Base-by-base conservation (phyloP, 495 filamentous ascomycete species). In the Penicillium robsamsonii region DNA sequence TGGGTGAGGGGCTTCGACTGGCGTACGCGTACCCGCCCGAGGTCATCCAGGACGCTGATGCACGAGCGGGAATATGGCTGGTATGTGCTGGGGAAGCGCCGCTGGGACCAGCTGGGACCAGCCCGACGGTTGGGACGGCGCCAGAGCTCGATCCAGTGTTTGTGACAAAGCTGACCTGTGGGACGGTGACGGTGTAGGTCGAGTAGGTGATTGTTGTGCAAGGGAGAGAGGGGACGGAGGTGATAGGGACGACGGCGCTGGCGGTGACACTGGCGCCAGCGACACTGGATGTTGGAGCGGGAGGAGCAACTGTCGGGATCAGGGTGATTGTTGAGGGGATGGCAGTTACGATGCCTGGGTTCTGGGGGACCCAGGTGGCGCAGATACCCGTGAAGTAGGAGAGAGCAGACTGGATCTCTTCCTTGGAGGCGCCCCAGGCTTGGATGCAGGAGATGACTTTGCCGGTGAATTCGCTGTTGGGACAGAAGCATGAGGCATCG, bases 341-440 rank as follows among this genome's bases (percentile, higher is more conserved):
- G 40, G 75, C 84, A 55, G 90, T 94, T 65, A 90, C 81, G 66
- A 97, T 89, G 50, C 81, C 92, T 3, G 94, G 94, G 83, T 96
- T 96, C 58, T 78, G 55, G 41, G 80, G 75, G 18, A 91, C 80
- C 70, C 85, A 87, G 31, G 81, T 71, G 35, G 89, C 90, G 77
- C 93, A 97, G 73, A 97, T 88, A 69, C 93, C 94, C 64, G 90
- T 84, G 79, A 97, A 88, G 83, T 89, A 96, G 62, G 83, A 81
- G 50, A 94, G 79, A 51, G 89, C 91, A 55, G 82, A 72, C 50
- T 84, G 76, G 61, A 92, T 77, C 67, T 91, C 82, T n/a, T 70
- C 66, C 48, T 86, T 74, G 46, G 83, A 81, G 57, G 79, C 75
- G 56, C 88, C 86, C 81, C 91, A 87, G 57, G 91, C 80, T 61